A percentile compares a stretch with the other conserved stretches of the same genome.
These are phyloP conservation scores for Lunularia cruciata DNA, from an alignment of 225 moss, liverwort and hornwort genomes.

Conservation along the genomic window DNA sequence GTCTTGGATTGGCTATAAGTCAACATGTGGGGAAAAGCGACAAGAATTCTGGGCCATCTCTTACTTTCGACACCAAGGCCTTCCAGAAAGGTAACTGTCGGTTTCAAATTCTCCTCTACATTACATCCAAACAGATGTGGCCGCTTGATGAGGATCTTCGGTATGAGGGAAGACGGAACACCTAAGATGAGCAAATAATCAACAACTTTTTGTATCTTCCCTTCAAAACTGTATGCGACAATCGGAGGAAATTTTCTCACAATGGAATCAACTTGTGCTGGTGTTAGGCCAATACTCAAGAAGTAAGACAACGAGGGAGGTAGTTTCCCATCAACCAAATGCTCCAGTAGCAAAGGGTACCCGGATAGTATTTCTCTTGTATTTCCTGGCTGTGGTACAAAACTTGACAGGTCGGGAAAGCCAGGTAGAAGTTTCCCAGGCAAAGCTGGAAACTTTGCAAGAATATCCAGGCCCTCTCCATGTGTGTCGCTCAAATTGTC, in stretches of 20 bases:
- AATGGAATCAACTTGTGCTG: slow-evolving; percentile 21
- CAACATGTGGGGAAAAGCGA: slow-evolving; percentile 33
- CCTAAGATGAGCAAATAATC: slow-evolving; percentile 27
- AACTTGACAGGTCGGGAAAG: slow-evolving; percentile 19
- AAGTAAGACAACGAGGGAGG: slow-evolving; percentile 31
- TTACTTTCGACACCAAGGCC: slow-evolving; percentile 24
- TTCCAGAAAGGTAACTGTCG: slow-evolving; percentile 24
- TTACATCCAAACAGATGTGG: slow-evolving; percentile 38
- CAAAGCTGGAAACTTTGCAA: slow-evolving; percentile 10
- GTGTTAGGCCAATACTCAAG: slow-evolving; percentile 28
- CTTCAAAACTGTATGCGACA: slow-evolving; percentile 28
- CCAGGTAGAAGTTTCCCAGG: neutral
- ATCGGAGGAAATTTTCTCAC: slow-evolving; percentile 31
- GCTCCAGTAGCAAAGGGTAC: slow-evolving; percentile 27
- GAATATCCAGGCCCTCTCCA: slow-evolving; percentile 7
- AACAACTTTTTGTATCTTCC: slow-evolving; percentile 33
- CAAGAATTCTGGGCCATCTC: slow-evolving; percentile 35
- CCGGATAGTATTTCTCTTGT: slow-evolving; percentile 21
- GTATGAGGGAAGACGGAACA: slow-evolving; percentile 27
- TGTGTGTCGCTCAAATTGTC: slow-evolving; percentile 20
- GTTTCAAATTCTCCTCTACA: slow-evolving; percentile 32
- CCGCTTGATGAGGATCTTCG: slow-evolving; percentile 27
- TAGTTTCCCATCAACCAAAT: slow-evolving; percentile 31
- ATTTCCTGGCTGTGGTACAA: slow-evolving; percentile 22
- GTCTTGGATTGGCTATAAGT: slow-evolving; percentile 26